phyloP scores from a whole-genome alignment of 805 yeast species.

The Yueomyces sinensis region DNA sequence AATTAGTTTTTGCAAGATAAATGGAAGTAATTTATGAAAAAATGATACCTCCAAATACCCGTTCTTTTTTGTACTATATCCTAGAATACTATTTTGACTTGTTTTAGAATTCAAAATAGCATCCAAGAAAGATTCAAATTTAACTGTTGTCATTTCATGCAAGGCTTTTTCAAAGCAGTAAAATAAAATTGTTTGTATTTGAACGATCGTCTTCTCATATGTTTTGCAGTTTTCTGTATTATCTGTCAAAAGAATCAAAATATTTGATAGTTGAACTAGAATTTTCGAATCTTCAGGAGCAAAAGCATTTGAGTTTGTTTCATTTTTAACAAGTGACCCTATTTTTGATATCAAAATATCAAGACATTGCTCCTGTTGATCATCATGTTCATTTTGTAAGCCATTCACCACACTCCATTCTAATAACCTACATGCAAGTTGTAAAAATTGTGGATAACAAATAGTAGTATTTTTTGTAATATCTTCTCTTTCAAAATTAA shows the following conservation, averaged over 20 bases:
- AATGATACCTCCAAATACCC: conserved; percentile 8
- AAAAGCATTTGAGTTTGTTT: conserved; percentile 15
- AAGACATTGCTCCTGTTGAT: conserved; percentile 18
- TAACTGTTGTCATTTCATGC: conserved; percentile 11
- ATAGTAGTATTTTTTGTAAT: neutral
- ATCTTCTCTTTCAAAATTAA: neutral
- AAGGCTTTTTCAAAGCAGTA: conserved; percentile 24
- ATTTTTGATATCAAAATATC: conserved; percentile 15
- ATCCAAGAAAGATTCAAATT: conserved; percentile 9
- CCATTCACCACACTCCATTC: conserved; percentile 27
- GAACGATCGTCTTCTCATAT: conserved; percentile 20
- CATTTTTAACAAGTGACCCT: conserved; percentile 16
- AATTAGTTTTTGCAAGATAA: conserved; percentile 4
- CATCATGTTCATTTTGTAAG: conserved; percentile 13
- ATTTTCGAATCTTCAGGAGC: conserved; percentile 20
- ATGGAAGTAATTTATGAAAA: conserved; percentile 4
- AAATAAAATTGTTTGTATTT: conserved; percentile 24
- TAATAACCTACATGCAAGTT: conserved; percentile 21
- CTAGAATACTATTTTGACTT: neutral
- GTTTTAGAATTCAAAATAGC: conserved; percentile 5
- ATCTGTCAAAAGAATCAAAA: conserved; percentile 20
- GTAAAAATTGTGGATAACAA: conserved; percentile 28
- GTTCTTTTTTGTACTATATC: neutral
- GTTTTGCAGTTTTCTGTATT: conserved; percentile 19
- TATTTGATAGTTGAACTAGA: conserved; percentile 14